A percentile compares a stretch with the other conserved stretches of the same genome.
Evolutionary conservation across 768 basidiomycete species (phyloP).

Genomic region (Phlebiopsis gigantea): DNA sequence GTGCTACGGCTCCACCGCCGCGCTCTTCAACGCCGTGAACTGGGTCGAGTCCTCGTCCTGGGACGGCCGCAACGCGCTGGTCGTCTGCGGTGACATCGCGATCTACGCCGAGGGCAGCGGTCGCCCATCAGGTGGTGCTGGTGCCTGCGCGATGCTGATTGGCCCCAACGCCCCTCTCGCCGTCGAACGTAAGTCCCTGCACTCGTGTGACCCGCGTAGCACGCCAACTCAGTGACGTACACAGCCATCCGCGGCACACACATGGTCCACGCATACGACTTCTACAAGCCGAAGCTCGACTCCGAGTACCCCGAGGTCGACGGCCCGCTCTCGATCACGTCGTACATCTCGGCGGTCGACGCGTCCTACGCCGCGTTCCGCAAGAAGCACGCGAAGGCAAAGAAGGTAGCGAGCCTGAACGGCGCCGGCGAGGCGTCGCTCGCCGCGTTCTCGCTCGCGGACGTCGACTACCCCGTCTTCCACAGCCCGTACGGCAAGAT

Average conservation of each 20-base stretch:
- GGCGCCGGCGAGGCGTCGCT: conserved; percentile 29
- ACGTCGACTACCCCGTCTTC: conserved; percentile 91
- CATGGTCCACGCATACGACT: conserved; percentile 98
- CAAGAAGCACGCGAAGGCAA: conserved; percentile 67
- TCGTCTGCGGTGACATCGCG: conserved; percentile 95
- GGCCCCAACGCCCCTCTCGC: conserved; percentile 94
- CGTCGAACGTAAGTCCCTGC: conserved; percentile 75
- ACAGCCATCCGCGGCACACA: conserved; percentile 92
- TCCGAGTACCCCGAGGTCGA: conserved; percentile 97
- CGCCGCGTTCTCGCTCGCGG: conserved; percentile 64
- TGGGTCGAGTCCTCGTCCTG: conserved; percentile 95
- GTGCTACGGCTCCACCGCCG: conserved; percentile 98
- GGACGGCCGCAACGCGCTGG: conserved; percentile 97
- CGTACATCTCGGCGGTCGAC: conserved; percentile 93
- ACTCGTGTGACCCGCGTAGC: conserved; percentile 26
- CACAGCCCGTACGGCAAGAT: conserved; percentile 99
- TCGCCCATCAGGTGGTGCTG: conserved; percentile 95
- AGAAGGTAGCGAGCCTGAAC: conserved; percentile 38
- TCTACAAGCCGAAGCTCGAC: conserved; percentile 96
- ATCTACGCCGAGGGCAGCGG: conserved; percentile 96
- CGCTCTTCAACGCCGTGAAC: conserved; percentile 97
- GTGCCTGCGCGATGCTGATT: conserved; percentile 90
- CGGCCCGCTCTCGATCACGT: conserved; percentile 92
- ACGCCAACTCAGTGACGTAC: conserved; percentile 10
- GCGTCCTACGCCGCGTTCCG: conserved; percentile 81